phyloP scores from a whole-genome alignment of 1,284 basidiomycete species.

The Sphaerobolus stellatus region DNA sequence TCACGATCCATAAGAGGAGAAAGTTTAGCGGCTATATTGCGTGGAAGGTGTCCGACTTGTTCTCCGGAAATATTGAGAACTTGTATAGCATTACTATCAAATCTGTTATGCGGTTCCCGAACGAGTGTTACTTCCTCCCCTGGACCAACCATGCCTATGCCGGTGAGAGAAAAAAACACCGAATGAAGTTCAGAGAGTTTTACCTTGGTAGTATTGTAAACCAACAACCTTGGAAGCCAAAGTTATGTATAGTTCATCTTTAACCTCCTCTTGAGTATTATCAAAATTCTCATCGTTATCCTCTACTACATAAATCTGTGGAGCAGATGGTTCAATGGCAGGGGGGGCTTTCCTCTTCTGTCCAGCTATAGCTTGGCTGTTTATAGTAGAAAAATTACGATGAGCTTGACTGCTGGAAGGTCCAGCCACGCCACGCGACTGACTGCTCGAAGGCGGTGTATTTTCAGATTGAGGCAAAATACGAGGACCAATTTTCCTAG shows the following conservation, averaged over 20 bases:
- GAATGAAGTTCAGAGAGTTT: neutral
- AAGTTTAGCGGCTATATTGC: constrained; percentile 56
- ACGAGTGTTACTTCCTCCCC: constrained; percentile 77
- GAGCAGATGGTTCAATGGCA: constrained; percentile 13
- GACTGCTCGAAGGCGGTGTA: constrained; percentile 1
- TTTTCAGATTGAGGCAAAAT: neutral
- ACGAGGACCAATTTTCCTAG: constrained; percentile 14
- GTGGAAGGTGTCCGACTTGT: constrained; percentile 81
- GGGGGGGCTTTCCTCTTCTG: constrained; percentile 15
- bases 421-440: constrained; percentile 17
- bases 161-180: constrained; percentile 3
- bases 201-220: constrained; percentile 77
- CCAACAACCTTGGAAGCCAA: constrained; percentile 70
- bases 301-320: constrained; percentile 21
- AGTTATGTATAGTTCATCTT: constrained; percentile 66
- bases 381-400: no score
- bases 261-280: constrained; percentile 43
- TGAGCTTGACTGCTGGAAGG: constrained; percentile 11
- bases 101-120: constrained; percentile 66
- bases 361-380: neutral
- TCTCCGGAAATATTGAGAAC: constrained; percentile 70
- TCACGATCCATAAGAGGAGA: constrained; percentile 69
- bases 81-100: constrained; percentile 74
- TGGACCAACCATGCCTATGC: constrained; percentile 65
- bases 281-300: constrained; percentile 44